phyloP scores from a whole-genome alignment of 352 stramenopile genomes.

The Phytopythium ostracodes region DNA sequence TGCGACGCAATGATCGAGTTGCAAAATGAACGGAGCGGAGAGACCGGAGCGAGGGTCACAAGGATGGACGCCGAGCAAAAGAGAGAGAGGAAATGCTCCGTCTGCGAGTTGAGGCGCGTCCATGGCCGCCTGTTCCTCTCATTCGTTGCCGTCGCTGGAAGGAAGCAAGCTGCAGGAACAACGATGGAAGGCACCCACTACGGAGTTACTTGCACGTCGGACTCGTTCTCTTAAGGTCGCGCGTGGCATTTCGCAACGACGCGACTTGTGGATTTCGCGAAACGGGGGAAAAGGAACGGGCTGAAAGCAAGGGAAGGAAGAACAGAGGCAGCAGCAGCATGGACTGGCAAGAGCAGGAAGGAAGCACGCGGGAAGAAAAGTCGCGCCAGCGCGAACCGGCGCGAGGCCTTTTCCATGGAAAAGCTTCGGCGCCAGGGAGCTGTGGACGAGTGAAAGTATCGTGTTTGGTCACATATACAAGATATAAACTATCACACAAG shows the following conservation, averaged over 20 bases:
- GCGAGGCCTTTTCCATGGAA: not conserved
- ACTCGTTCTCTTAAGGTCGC: not conserved
- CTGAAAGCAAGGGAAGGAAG: too few species aligned
- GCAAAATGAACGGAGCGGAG: not conserved
- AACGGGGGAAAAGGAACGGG: not conserved
- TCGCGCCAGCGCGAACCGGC: not conserved
- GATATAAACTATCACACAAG: not conserved
- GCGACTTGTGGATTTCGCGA: conserved; percentile 2
- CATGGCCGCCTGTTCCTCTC: too few species aligned
- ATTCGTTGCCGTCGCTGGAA: not conserved
- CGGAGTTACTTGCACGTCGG: not conserved
- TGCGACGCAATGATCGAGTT: not conserved
- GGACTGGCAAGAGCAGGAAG: too few species aligned
- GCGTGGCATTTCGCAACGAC: not conserved
- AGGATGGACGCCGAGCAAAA: not conserved
- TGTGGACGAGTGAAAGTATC: not conserved
- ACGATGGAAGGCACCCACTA: not conserved
- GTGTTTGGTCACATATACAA: not conserved
- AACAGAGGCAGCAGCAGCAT: too few species aligned
- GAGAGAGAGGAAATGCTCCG: not conserved
- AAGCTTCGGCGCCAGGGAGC: not conserved
- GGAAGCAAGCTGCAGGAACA: not conserved
- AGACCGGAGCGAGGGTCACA: not conserved
- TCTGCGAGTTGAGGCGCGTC: conserved; percentile 2
- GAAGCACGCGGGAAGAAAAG: not conserved